These are phyloP conservation scores for Blastobotrys mokoenaii DNA, from an alignment of 805 yeast species.

Conservation along the genomic window DNA sequence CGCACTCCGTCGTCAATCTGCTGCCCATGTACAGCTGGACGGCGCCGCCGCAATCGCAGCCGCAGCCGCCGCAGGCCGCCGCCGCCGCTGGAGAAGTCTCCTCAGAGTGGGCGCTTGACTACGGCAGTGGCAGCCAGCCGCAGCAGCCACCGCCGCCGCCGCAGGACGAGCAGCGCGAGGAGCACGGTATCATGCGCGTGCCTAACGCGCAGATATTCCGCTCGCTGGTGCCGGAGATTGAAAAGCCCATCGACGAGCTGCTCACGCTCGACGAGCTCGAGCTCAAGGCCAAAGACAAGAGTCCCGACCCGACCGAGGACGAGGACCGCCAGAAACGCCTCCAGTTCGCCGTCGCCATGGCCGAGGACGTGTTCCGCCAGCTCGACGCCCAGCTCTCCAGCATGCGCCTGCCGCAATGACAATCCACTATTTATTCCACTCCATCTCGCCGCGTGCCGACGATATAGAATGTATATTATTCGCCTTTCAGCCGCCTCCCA, in stretches of 20 bases:
- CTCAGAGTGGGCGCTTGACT: constrained; percentile 8
- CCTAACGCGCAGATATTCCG: constrained; percentile 8
- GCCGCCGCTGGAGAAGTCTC: no score
- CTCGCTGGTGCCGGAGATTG: constrained; percentile 18
- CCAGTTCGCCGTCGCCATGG: constrained; percentile 22
- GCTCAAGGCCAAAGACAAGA: constrained; percentile 2
- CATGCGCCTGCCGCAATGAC: neutral
- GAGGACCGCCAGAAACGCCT: constrained; percentile 5
- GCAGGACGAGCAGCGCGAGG: neutral
- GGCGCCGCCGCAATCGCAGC: neutral
- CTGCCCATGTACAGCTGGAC: constrained; percentile 6
- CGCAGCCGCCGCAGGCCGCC: no score
- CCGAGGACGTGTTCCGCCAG: constrained; percentile 23
- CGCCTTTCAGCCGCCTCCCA: neutral
- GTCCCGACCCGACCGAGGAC: constrained; percentile 3
- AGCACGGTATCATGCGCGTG: constrained; percentile 4
- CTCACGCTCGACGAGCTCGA: constrained; percentile 4
- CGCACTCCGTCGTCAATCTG: constrained; percentile 7
- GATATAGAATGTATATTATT: neutral
- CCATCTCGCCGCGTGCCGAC: neutral
- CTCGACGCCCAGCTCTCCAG: constrained; percentile 17
- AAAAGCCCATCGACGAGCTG: constrained; percentile 16
- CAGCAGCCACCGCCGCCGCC: no score
- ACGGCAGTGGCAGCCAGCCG: neutral
- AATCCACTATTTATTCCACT: neutral